These are phyloP conservation scores for Flagelloscypha sp. DNA, from an alignment of 768 basidiomycete species.

Conservation along the genomic window DNA sequence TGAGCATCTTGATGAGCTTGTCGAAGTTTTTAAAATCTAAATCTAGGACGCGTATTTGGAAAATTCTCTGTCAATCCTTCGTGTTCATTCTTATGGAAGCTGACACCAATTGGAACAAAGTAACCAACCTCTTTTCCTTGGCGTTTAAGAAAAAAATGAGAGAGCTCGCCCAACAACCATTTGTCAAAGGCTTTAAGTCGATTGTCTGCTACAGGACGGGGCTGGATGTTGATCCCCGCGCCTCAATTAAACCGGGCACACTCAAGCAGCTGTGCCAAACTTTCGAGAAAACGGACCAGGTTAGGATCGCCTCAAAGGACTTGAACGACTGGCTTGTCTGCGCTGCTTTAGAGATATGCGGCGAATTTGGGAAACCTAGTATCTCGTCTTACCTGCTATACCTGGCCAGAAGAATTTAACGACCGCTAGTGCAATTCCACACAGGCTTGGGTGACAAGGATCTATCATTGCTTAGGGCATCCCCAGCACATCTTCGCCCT, in stretches of 20 bases:
- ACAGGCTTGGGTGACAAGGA: conserved; percentile 76
- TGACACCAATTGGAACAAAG: conserved; percentile 1
- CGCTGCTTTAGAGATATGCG: conserved; percentile 44
- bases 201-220: conserved; percentile 74
- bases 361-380: conserved; percentile 53
- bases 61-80: conserved; percentile 3
- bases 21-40: neutral
- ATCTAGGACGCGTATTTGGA: neutral
- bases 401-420: conserved; percentile 1
- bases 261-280: conserved; percentile 21
- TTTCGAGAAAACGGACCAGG: conserved; percentile 25
- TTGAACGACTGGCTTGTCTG: conserved; percentile 65
- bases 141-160: conserved; percentile 29
- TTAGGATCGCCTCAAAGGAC: conserved; percentile 52
- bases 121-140: conserved; percentile 21
- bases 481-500: conserved; percentile 61
- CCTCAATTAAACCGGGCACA: too few species aligned
- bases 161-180: conserved; percentile 29
- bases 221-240: conserved; percentile 39
- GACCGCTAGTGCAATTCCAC: conserved; percentile 66
- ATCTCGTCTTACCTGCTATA: conserved; percentile 8
- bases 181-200: conserved; percentile 67
- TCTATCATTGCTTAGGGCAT: conserved; percentile 46
- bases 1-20: conserved; percentile 16
- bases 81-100: conserved; percentile 6